phyloP scores from a whole-genome alignment of 257 asterid species.

The Nicotiana benthamiana region DNA sequence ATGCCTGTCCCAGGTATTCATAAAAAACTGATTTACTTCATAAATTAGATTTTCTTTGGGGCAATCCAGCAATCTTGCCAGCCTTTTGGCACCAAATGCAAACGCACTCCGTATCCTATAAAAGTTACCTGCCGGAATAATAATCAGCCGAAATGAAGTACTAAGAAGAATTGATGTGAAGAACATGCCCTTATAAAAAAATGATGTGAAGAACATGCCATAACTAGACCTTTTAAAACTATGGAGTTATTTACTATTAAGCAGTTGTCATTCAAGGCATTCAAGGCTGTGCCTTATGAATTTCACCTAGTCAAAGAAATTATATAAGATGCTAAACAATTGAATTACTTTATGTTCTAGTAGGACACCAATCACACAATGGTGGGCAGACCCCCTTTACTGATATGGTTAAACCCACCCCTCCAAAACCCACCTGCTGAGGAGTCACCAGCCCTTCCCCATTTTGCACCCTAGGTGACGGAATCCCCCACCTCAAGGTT shows the following conservation, averaged over 20 bases:
- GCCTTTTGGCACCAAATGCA: slow-evolving; percentile 83
- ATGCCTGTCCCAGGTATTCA: slow-evolving; percentile 90
- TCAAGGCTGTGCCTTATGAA: not conserved
- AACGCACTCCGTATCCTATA: slow-evolving; percentile 89
- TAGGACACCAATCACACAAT: not conserved
- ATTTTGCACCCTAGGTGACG: not conserved
- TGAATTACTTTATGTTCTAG: not conserved
- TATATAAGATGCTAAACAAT: not conserved
- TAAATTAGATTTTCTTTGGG: slow-evolving; percentile 42
- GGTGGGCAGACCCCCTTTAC: not conserved
- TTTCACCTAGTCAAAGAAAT: not conserved
- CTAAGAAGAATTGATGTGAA: not conserved
- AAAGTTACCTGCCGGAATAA: slow-evolving; percentile 62
- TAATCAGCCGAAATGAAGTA: not conserved
- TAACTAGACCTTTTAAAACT: not conserved
- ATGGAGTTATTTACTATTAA: not conserved
- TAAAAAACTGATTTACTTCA: slow-evolving; percentile 82
- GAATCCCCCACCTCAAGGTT: not conserved
- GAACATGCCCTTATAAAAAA: too few species aligned
- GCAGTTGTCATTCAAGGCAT: not conserved
- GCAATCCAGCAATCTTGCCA: slow-evolving; percentile 69
- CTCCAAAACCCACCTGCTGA: not conserved
- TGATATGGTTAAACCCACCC: slow-evolving; percentile 1
- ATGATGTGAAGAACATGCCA: not conserved
- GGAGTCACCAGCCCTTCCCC: not conserved